Percentiles rank a stretch among this genome's conserved stretches.
Evolutionary conservation across 2,329 filamentous ascomycete species (phyloP).

Genomic region (Trichoderma breve): DNA sequence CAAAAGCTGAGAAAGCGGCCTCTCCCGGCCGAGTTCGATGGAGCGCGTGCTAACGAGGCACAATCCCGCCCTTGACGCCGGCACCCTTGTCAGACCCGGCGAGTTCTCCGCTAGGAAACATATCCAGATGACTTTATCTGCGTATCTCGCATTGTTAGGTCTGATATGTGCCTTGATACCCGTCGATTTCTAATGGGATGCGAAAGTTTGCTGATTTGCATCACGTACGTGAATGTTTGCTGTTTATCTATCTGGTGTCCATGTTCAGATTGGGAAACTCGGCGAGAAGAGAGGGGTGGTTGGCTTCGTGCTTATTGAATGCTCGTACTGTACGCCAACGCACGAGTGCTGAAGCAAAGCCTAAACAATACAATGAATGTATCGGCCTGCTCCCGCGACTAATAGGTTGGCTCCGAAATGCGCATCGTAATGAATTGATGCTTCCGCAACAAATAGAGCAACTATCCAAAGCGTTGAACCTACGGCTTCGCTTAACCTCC

Average conservation of each 20-base stretch:
- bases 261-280: slow-evolving; percentile 1
- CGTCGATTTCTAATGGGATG: neutral
- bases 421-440: neutral
- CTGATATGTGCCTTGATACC: neutral
- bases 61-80: neutral
- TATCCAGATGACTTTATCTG: neutral
- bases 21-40: slow-evolving; percentile 1
- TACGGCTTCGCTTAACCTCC: neutral
- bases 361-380: neutral
- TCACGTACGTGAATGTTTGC: neutral
- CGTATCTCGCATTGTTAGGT: neutral
- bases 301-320: neutral
- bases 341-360: neutral
- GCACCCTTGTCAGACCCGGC: neutral
- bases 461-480: neutral
- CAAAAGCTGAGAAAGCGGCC: neutral
- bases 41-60: neutral
- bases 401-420: neutral
- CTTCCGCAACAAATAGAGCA: neutral
- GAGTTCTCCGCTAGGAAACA: neutral
- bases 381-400: neutral
- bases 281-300: neutral
- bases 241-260: neutral
- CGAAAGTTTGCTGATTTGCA: neutral
- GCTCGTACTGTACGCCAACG: neutral